phyloP scores from a whole-genome alignment of 352 stramenopile species.

The Phytophthora podocarpi region DNA sequence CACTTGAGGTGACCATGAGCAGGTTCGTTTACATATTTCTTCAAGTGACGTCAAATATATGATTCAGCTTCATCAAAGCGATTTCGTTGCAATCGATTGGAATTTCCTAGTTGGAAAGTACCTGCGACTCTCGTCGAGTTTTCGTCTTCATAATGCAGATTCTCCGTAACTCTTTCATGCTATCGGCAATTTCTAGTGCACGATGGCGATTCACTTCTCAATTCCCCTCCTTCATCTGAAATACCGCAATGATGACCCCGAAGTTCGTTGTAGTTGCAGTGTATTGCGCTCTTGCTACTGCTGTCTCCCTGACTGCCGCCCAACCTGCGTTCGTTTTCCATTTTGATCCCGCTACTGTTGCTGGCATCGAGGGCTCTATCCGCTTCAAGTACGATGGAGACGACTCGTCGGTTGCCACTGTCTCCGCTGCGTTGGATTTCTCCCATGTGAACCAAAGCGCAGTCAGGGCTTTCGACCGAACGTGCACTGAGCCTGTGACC shows the following conservation, averaged over 20 bases:
- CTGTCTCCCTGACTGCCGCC: background rate
- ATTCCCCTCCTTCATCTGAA: background rate
- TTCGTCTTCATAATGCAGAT: no score
- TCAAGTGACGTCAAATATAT: constrained; percentile 3
- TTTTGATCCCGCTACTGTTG: constrained; percentile 29
- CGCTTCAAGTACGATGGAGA: constrained; percentile 27
- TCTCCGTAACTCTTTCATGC: no score
- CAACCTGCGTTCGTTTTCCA: constrained; percentile 21
- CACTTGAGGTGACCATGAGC: no score
- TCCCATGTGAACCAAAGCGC: constrained; percentile 25
- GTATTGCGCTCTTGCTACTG: background rate
- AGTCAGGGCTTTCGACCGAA: constrained; percentile 27
- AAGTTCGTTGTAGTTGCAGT: background rate
- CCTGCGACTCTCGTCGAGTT: background rate
- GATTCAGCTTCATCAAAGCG: background rate
- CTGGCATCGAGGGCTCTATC: constrained; percentile 28
- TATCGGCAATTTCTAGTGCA: no score
- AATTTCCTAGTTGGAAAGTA: no score
- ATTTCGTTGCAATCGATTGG: constrained; percentile 16
- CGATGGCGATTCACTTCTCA: constrained; percentile 1
- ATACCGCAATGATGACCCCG: constrained; percentile 1
- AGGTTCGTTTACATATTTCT: no score
- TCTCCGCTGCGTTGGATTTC: constrained; percentile 48
- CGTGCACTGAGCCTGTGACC: constrained; percentile 30
- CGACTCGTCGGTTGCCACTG: constrained; percentile 19